These are phyloP conservation scores for Cryomyces minteri DNA, from an alignment of 495 filamentous ascomycete species.

Conservation along the genomic window DNA sequence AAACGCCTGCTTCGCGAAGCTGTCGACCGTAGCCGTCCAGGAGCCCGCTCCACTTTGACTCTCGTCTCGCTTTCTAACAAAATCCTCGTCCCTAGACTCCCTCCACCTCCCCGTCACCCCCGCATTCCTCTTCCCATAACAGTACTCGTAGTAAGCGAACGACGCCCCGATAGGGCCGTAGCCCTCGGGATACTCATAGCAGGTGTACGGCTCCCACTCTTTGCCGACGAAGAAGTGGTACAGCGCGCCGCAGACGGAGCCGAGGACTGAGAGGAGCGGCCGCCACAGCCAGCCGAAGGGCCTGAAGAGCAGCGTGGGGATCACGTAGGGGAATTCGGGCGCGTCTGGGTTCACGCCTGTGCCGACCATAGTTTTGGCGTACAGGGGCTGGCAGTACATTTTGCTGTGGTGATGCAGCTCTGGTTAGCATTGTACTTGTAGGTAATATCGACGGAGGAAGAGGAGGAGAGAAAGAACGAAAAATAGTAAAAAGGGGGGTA, in stretches of 20 bases:
- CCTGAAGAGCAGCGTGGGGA: slow-evolving; percentile 6
- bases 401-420: neutral
- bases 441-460: neutral
- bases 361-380: slow-evolving; percentile 2
- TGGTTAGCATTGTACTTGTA: neutral
- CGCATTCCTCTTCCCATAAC: no score
- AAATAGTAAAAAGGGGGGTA: neutral
- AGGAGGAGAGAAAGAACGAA: neutral
- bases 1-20: no score
- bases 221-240: no score
- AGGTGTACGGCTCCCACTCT: no score
- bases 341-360: slow-evolving; percentile 7
- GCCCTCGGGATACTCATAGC: no score
- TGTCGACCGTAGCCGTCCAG: no score
- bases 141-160: no score
- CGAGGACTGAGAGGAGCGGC: neutral
- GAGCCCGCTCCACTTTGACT: no score
- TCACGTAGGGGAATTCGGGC: slow-evolving; percentile 9
- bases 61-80: no score
- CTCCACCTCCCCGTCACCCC: no score
- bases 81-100: no score
- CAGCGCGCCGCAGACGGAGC: neutral
- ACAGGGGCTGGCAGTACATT: slow-evolving; percentile 7
- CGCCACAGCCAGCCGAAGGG: slow-evolving; percentile 4
- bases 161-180: no score